Conservation (phyloP, 164 flowering plant species). For the Buxus sempervirens region DNA sequence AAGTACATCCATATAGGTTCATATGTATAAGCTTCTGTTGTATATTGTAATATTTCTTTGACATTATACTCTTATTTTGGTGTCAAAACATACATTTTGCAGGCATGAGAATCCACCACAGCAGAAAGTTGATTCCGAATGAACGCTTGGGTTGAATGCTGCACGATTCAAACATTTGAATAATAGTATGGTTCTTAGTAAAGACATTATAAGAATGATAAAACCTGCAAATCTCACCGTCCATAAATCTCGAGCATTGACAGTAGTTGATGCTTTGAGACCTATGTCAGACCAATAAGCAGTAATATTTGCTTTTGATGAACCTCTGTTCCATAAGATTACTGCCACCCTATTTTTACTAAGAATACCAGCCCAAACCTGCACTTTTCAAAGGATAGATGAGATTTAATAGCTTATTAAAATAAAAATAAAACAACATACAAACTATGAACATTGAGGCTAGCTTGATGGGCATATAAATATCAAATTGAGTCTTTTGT, state of each 20-base stretch:
- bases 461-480: not conserved
- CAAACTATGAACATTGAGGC: too few species aligned
- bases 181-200: not conserved
- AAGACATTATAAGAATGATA: not conserved
- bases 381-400: conserved; percentile 1
- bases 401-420: too few species aligned
- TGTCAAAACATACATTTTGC: conserved; percentile 57
- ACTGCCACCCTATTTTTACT: conserved; percentile 38
- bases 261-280: conserved; percentile 33
- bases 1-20: too few species aligned
- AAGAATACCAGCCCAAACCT: conserved; percentile 86
- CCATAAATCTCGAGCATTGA: conserved; percentile 63
- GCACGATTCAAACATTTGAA: conserved; percentile 10
- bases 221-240: conserved; percentile 30
- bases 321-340: conserved; percentile 62
- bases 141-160: conserved; percentile 35
- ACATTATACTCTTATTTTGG: conserved; percentile 19
- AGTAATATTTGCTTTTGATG: conserved; percentile 39
- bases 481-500: too few species aligned
- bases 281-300: conserved; percentile 62
- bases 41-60: too few species aligned
- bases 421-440: too few species aligned
- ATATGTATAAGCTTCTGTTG: too few species aligned
- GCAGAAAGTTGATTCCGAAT: conserved; percentile 38
- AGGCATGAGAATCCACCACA: conserved; percentile 49